Conservation (phyloP, 192 early-diverging fungal species). For the Spinellus fusiger region DNA sequence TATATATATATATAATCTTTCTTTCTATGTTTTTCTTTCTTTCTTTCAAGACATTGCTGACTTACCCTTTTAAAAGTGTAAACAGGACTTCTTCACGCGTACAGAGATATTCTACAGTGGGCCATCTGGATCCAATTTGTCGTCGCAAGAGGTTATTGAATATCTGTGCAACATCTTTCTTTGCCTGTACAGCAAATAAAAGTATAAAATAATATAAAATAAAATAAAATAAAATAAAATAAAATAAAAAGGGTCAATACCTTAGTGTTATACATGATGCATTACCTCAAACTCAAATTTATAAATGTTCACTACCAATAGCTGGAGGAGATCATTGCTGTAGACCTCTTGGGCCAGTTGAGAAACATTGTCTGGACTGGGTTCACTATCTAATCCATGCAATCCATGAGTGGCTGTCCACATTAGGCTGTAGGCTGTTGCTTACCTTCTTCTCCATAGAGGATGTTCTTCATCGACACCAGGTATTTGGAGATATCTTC, state of each 20-base stretch:
- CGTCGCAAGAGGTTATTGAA: slow-evolving; percentile 95
- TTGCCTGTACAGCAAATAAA: slow-evolving; percentile 50
- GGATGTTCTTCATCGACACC: slow-evolving; percentile 84
- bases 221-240: neutral
- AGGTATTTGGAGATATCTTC: slow-evolving; percentile 98
- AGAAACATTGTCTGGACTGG: slow-evolving; percentile 83
- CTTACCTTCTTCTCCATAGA: slow-evolving; percentile 92
- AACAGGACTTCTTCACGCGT: slow-evolving; percentile 78
- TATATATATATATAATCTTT: neutral
- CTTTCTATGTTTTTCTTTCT: neutral
- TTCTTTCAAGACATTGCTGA: no score
- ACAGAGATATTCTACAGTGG: slow-evolving; percentile 93
- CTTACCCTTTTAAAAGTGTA: slow-evolving; percentile 74
- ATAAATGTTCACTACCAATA: slow-evolving; percentile 84
- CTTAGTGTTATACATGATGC: neutral
- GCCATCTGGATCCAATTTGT: slow-evolving; percentile 90
- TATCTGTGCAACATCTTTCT: slow-evolving; percentile 97
- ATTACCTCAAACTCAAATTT: slow-evolving; percentile 89
- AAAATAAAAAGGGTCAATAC: neutral
- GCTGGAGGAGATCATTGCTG: slow-evolving; percentile 82
- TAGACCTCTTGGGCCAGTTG: slow-evolving; percentile 96
- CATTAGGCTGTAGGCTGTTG: neutral
- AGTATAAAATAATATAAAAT: neutral
- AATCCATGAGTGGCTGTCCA: neutral
- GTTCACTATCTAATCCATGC: slow-evolving; percentile 62